Evolutionary conservation across 225 moss, liverwort and hornwort species (phyloP), one percentile per base, ranked within the genome.

Genomic region (Asterella californica): DNA sequence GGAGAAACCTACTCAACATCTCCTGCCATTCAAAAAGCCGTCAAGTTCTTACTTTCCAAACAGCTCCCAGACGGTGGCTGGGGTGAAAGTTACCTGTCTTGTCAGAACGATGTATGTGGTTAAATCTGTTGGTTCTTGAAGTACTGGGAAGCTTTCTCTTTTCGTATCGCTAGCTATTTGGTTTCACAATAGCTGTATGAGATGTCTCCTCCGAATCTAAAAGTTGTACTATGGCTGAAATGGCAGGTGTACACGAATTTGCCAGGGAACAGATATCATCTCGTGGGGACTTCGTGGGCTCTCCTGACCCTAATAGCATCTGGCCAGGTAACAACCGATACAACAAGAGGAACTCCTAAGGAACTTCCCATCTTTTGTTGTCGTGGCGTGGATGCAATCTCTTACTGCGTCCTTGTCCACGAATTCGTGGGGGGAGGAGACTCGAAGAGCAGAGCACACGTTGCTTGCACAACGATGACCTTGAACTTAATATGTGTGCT

Each of bases 21-120:
- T 38, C 79, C 80, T 71, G 88, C 90, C 48, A 88, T 95, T 78
- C 88, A 86, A 83, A 93, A 84, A 83, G 91, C 91, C 72, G 93
- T 93, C 80, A 88, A 91, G 34, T 99, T 95, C 79, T 76, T 99
- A 47, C 86, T 99, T 33, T 89, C 93, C 10, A 94, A 93, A 83
- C 92, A 95, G 83, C 92, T 89, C 49, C 83, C 88, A 30, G 81
- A 86, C 78, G 97, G 97, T 71, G 97, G 97, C 37, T 99, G 97
- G 97, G 94, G 97, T 65, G 97, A 99, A 88, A 95, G 93, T 85
- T 95, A 99, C 79, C 85, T 89, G 52, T 95, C 95, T 15, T 99
- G 92, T 84, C 93, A 92, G 80, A 87, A 99, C 76, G 87, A 88
- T 93, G 97, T 99, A 81, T 64, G 36, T 9, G 59, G 34, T 37